A percentile compares a stretch with the other conserved stretches of the same genome.
These are phyloP conservation scores for Arthrobotrys conoides DNA, from an alignment of 2,329 filamentous ascomycete genomes.

Conservation along the genomic window DNA sequence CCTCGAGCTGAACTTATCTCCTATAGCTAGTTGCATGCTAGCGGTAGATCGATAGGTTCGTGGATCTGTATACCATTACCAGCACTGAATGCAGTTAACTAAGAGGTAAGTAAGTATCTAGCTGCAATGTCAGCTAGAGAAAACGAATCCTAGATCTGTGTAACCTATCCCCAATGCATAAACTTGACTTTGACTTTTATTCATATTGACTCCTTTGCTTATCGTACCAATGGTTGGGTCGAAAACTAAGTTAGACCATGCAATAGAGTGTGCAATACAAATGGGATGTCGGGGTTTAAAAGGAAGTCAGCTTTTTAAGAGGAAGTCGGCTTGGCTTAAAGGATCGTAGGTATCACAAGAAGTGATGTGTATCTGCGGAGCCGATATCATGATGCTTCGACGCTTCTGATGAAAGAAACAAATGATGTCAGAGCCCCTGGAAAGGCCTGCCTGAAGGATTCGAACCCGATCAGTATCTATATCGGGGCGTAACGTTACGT, in stretches of 20 bases:
- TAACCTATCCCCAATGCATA: conserved; percentile 11
- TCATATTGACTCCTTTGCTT: neutral
- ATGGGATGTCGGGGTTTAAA: no score
- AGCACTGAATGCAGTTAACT: no score
- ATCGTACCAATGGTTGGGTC: conserved; percentile 20
- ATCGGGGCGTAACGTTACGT: neutral
- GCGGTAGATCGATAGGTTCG: neutral
- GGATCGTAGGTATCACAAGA: neutral
- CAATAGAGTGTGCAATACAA: neutral
- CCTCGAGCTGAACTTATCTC: neutral
- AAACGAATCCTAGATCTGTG: conserved; percentile 8
- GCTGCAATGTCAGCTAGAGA: conserved; percentile 16
- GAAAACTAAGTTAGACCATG: no score
- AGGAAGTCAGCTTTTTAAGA: neutral
- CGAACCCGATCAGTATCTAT: neutral
- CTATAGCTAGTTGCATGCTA: neutral
- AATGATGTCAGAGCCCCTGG: neutral
- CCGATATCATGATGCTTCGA: no score
- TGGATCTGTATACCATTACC: neutral
- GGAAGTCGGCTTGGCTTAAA: neutral
- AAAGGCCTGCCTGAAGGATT: neutral
- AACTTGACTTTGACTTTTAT: neutral
- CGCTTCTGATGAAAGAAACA: no score
- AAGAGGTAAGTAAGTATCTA: no score
- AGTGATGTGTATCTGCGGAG: neutral